Base-by-base conservation (phyloP, 139 green algal species). In the Penium margaritaceum region DNA sequence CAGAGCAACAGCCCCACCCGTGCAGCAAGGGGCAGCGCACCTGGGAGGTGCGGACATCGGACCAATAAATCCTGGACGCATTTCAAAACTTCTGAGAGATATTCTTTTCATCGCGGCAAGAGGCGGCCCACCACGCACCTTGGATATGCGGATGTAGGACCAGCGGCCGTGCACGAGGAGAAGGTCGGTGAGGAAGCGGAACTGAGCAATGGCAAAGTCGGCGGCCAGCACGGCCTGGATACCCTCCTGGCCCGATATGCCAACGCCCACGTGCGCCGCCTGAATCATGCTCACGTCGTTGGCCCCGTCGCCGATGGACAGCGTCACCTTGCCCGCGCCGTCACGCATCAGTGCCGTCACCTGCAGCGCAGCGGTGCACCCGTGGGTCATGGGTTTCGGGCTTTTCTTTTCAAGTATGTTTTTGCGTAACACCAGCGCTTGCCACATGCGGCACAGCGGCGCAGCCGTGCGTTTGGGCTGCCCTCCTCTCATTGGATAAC, bases 251-350 rank as follows among this genome's bases (percentile, higher is more conserved):
- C 93, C 93, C 66, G 86, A 93, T 83, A 97, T 96, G 61, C 93
- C 93, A 1, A 95, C 87, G 0, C 93, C 93, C 14, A 97, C 93
- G 80, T 98, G 88, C 3, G 93, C 93, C 1, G 93, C 90, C 77
- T 92, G 87, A 74, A 96, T 95, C 94, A 98, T 98, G 69, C 90
- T 89, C 44, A 99, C 94, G 76, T 99, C 94, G 64, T 98, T 98
- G 57, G 94, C 94, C 37, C 94, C 94, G 77, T 98, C 94, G 1
- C 94, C 94, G 21, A 98, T 96, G 68, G 85, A 88, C 36, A 99
- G 88, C 77, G 95, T 98, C 7, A 92, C 88, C 76, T 78, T 64
- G 21, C 74, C 82, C 3, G 68, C 69, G 54, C 83, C 81, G 19
- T 83, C 69, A 75, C 86, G 86, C 73, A 82, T 78, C 24, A 82